Evolutionary conservation across 2,329 filamentous ascomycete genomes (phyloP).

Genomic region (Aspergillus puulaauensis): DNA sequence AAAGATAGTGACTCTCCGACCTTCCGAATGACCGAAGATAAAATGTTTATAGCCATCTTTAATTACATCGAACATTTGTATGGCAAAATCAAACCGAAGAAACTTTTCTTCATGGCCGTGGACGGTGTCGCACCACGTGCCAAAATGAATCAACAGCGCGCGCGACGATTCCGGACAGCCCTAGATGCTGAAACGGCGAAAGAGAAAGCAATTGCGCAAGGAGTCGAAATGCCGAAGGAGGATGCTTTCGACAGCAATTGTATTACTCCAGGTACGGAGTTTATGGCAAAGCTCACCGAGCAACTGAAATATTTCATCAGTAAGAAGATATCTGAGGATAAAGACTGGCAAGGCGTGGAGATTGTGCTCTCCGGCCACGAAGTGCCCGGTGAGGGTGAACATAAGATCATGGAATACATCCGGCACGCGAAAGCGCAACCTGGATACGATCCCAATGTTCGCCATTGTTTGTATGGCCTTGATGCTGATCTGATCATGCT

Average conservation of each 20-base stretch:
- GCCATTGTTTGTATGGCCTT: slow-evolving; percentile 94
- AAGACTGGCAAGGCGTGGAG: slow-evolving; percentile 96
- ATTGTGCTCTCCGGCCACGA: slow-evolving; percentile 96
- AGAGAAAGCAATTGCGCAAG: slow-evolving; percentile 87
- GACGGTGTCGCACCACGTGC: slow-evolving; percentile 95
- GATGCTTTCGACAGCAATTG: slow-evolving; percentile 98
- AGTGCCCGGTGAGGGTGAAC: slow-evolving; percentile 95
- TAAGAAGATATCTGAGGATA: slow-evolving; percentile 96
- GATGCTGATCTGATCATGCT: slow-evolving; percentile 99
- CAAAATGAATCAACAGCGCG: slow-evolving; percentile 99
- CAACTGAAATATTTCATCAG: slow-evolving; percentile 98
- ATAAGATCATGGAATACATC: slow-evolving; percentile 99
- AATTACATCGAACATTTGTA: slow-evolving; percentile 99
- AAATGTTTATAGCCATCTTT: slow-evolving; percentile 99
- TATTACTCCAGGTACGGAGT: slow-evolving; percentile 93
- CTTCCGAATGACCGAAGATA: slow-evolving; percentile 91
- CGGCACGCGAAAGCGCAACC: slow-evolving; percentile 94
- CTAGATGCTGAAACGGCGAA: slow-evolving; percentile 85
- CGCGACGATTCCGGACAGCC: slow-evolving; percentile 90
- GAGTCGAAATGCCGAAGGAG: slow-evolving; percentile 90
- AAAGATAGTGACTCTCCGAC: slow-evolving; percentile 90
- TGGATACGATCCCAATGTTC: slow-evolving; percentile 86
- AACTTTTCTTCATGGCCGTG: slow-evolving; percentile 99
- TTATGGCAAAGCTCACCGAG: slow-evolving; percentile 93
- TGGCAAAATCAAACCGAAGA: slow-evolving; percentile 96